Evolutionary conservation across 345 rosid genomes (phyloP).

Genomic region (Salix exigua): DNA sequence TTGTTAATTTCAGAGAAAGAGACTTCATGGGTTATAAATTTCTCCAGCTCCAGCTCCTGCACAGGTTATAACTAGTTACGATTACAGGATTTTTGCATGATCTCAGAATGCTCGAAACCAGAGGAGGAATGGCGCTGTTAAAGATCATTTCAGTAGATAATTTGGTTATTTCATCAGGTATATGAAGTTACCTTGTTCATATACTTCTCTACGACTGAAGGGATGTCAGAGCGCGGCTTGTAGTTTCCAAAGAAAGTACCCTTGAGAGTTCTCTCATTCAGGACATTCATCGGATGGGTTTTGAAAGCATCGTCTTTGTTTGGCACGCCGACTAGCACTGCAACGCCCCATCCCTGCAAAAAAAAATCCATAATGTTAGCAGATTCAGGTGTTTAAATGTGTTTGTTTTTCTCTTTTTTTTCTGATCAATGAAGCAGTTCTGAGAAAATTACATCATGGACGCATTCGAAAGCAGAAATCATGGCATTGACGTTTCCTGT

Average conservation of each 20-base stretch:
- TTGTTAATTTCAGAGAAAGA: constrained; percentile 49
- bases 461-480: constrained; percentile 47
- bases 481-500: constrained; percentile 41
- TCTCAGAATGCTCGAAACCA: neutral
- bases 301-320: constrained; percentile 59
- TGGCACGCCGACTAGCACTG: constrained; percentile 65
- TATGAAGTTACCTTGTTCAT: constrained; percentile 45
- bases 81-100: neutral
- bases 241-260: constrained; percentile 69
- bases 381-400: neutral
- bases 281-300: constrained; percentile 52
- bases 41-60: constrained; percentile 49
- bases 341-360: constrained; percentile 75
- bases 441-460: constrained; percentile 30
- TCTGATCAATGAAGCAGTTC: neutral
- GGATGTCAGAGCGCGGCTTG: constrained; percentile 63
- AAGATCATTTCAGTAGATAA: neutral
- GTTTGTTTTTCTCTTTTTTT: neutral
- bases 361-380: neutral
- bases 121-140: neutral
- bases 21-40: constrained; percentile 45
- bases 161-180: neutral
- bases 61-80: neutral
- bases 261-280: constrained; percentile 64
- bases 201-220: constrained; percentile 56